Evolutionary conservation across 2,329 filamentous ascomycete genomes (phyloP).

Genomic region (Metarhizium anisopliae): DNA sequence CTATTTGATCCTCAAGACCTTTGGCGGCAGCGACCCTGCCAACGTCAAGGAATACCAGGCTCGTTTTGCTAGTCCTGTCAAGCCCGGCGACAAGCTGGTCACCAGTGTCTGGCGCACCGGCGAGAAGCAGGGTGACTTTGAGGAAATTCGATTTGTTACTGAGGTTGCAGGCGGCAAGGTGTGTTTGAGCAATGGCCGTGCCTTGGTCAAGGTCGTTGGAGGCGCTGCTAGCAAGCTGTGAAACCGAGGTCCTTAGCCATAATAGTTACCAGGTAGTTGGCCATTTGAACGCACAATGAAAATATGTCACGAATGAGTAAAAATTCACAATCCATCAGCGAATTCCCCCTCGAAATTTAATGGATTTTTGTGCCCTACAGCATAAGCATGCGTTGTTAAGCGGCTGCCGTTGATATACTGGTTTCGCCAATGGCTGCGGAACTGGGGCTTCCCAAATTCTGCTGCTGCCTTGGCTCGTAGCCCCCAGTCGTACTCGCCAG

Average conservation of each 20-base stretch:
- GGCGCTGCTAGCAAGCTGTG: slow-evolving; percentile 55
- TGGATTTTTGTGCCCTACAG: background rate
- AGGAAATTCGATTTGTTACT: slow-evolving; percentile 76
- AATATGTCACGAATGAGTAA: background rate
- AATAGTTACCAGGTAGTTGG: background rate
- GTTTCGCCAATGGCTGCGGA: background rate
- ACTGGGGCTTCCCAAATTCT: slow-evolving; percentile 6
- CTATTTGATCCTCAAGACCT: slow-evolving; percentile 61
- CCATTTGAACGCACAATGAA: background rate
- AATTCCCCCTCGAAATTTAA: background rate
- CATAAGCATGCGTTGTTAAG: background rate
- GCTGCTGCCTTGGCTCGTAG: slow-evolving; percentile 10
- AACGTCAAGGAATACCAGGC: slow-evolving; percentile 87
- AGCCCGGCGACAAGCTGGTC: slow-evolving; percentile 72
- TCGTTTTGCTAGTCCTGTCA: slow-evolving; percentile 76
- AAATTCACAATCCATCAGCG: background rate
- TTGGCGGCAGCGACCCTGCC: slow-evolving; percentile 68
- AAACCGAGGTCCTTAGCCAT: slow-evolving; percentile 8
- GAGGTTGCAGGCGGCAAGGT: slow-evolving; percentile 74
- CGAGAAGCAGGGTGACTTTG: slow-evolving; percentile 53
- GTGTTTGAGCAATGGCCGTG: slow-evolving; percentile 78
- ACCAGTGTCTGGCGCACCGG: slow-evolving; percentile 77
- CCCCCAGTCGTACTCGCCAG: slow-evolving; percentile 5
- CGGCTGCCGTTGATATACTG: background rate
- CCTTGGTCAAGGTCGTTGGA: slow-evolving; percentile 59